Conservation (phyloP, 371 early-diverging fungal genomes). For the Mortierella sp. region DNA sequence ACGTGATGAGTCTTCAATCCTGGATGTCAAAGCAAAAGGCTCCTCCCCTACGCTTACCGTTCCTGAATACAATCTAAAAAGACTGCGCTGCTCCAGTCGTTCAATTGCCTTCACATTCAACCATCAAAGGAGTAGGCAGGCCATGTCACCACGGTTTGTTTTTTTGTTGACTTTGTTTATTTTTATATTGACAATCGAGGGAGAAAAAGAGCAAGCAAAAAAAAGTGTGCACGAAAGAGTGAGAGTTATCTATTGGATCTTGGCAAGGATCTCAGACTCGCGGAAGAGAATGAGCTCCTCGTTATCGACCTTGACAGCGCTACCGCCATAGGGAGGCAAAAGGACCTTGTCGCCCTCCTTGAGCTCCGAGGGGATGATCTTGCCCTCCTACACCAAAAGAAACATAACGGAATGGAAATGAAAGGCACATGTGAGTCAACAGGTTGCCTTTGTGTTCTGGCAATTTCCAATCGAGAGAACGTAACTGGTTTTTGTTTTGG, state of each 20-base stretch:
- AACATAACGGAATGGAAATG: not conserved
- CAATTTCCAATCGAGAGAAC: not conserved
- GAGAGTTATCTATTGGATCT: constrained; percentile 64
- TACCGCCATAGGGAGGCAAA: constrained; percentile 95
- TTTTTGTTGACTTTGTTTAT: not conserved
- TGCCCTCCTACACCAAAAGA: constrained; percentile 74
- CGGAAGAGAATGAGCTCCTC: constrained; percentile 87
- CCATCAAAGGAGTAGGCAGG: not conserved
- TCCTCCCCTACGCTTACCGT: too few species aligned
- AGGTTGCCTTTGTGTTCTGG: not conserved
- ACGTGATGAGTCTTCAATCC: too few species aligned
- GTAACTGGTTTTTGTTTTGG: too few species aligned
- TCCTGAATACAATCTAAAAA: too few species aligned
- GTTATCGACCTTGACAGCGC: constrained; percentile 87
- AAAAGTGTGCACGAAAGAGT: not conserved
- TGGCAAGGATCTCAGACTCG: constrained; percentile 95
- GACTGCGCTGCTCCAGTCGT: too few species aligned
- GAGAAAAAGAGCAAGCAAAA: not conserved
- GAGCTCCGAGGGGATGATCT: constrained; percentile 83
- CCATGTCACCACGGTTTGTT: not conserved
- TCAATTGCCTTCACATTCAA: not conserved
- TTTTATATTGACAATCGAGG: constrained; percentile 2
- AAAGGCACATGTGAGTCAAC: too few species aligned
- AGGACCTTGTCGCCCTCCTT: constrained; percentile 95
- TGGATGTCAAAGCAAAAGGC: too few species aligned